Conservation (phyloP, 495 filamentous ascomycete species). For the Mytilinidion resinicola region DNA sequence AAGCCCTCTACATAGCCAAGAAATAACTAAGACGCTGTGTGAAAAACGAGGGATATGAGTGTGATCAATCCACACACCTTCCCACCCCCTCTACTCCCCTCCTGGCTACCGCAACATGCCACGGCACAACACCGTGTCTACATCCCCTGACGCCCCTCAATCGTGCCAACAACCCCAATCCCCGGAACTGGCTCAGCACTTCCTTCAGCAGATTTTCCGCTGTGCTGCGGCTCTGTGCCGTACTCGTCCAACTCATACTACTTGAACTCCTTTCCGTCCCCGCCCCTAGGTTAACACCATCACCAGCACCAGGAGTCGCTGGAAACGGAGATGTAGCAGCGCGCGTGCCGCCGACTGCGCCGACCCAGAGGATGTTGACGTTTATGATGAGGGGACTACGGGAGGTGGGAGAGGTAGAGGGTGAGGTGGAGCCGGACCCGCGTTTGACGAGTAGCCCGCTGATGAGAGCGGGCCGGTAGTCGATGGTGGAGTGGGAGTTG, state of each 20-base stretch:
- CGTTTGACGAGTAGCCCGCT: slow-evolving; percentile 76
- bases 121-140: slow-evolving; percentile 62
- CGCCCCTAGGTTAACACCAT: slow-evolving; percentile 22
- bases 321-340: slow-evolving; percentile 11
- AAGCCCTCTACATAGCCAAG: no score
- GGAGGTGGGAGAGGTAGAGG: neutral
- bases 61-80: slow-evolving; percentile 10
- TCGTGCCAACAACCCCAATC: slow-evolving; percentile 66
- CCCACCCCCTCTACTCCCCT: slow-evolving; percentile 56
- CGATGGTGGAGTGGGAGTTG: slow-evolving; percentile 55
- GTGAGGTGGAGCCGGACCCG: slow-evolving; percentile 42
- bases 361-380: slow-evolving; percentile 47
- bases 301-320: slow-evolving; percentile 3
- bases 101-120: slow-evolving; percentile 78
- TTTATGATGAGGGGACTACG: slow-evolving; percentile 18
- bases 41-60: no score
- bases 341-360: slow-evolving; percentile 14
- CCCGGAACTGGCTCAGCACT: slow-evolving; percentile 66
- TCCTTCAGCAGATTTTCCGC: slow-evolving; percentile 63
- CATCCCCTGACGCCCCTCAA: slow-evolving; percentile 59
- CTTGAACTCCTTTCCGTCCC: slow-evolving; percentile 15
- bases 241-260: slow-evolving; percentile 16
- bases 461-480: slow-evolving; percentile 57
- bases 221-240: slow-evolving; percentile 30
- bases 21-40: no score